phyloP scores from a whole-genome alignment of 73 alveolate species.

The Effrenium voratum region DNA sequence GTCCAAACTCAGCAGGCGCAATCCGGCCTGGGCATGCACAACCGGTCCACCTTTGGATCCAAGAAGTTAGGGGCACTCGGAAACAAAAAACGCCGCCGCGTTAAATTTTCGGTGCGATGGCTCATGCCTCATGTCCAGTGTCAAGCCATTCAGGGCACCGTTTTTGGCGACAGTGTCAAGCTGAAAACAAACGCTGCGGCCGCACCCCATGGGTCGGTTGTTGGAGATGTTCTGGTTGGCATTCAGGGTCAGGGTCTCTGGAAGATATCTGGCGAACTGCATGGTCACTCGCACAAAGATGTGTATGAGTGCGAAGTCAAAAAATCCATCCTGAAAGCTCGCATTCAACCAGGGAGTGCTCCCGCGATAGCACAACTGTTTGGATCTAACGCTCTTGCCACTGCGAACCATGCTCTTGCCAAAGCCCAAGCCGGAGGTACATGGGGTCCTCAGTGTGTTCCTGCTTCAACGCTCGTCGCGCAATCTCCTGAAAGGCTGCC shows the following conservation, averaged over 20 bases:
- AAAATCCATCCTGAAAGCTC: no score
- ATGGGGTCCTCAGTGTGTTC: conserved; percentile 84
- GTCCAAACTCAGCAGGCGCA: conserved; percentile 64
- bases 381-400: no score
- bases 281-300: no score
- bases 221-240: conserved; percentile 89
- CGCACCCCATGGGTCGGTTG: conserved; percentile 83
- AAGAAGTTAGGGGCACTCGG: no score
- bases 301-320: no score
- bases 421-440: conserved; percentile 16
- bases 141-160: no score
- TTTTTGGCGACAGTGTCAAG: not conserved
- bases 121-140: no score
- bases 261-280: conserved; percentile 64
- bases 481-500: conserved; percentile 92
- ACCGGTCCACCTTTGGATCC: no score
- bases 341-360: no score
- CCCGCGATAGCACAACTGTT: no score
- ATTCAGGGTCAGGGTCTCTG: conserved; percentile 88
- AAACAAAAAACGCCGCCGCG: no score
- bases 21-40: conserved; percentile 78
- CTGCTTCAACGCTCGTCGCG: conserved; percentile 86
- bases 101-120: no score
- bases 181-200: not conserved
- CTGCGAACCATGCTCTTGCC: not conserved